A percentile compares a stretch with the other conserved stretches of the same genome.
These are phyloP conservation scores for Annulohypoxylon bovei DNA, from an alignment of 495 filamentous ascomycete genomes.

Conservation along the genomic window DNA sequence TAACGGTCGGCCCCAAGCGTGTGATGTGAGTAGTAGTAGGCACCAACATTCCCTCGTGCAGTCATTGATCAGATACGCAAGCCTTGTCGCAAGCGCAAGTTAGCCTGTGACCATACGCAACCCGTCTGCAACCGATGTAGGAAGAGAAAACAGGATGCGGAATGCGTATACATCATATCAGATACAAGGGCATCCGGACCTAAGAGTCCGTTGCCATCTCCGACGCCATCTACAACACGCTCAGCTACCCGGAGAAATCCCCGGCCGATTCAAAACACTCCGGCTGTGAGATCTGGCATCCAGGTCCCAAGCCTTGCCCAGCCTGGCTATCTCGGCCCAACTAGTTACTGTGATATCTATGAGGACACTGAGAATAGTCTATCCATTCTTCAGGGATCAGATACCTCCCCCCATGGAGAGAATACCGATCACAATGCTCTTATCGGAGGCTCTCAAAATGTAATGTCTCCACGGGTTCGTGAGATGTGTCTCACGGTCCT, in stretches of 20 bases:
- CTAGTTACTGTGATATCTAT: slow-evolving; percentile 61
- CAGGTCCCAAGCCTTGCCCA: slow-evolving; percentile 51
- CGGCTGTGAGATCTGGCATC: slow-evolving; percentile 39
- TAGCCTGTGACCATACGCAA: slow-evolving; percentile 46
- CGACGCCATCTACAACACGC: background rate
- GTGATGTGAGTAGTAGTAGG: slow-evolving; percentile 33
- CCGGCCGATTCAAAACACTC: background rate
- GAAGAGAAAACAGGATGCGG: slow-evolving; percentile 35
- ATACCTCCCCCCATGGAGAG: slow-evolving; percentile 43
- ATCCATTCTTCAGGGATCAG: slow-evolving; percentile 27
- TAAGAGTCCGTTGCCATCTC: slow-evolving; percentile 29
- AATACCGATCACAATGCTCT: slow-evolving; percentile 33
- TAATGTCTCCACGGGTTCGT: slow-evolving; percentile 20
- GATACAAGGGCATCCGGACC: slow-evolving; percentile 9
- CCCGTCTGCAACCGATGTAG: slow-evolving; percentile 46
- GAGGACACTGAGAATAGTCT: slow-evolving; percentile 51
- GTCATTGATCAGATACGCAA: slow-evolving; percentile 21
- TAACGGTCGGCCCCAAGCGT: slow-evolving; percentile 44
- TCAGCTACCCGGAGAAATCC: background rate
- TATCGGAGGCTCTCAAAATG: background rate
- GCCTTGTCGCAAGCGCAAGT: slow-evolving; percentile 49
- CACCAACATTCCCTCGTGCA: background rate
- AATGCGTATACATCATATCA: slow-evolving; percentile 42
- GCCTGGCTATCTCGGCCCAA: slow-evolving; percentile 62
- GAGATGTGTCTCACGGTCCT: slow-evolving; percentile 58